Percentiles rank a stretch among this genome's conserved stretches.
These are phyloP conservation scores for Cadophora gregata DNA, from an alignment of 2,329 filamentous ascomycete species.

Conservation along the genomic window DNA sequence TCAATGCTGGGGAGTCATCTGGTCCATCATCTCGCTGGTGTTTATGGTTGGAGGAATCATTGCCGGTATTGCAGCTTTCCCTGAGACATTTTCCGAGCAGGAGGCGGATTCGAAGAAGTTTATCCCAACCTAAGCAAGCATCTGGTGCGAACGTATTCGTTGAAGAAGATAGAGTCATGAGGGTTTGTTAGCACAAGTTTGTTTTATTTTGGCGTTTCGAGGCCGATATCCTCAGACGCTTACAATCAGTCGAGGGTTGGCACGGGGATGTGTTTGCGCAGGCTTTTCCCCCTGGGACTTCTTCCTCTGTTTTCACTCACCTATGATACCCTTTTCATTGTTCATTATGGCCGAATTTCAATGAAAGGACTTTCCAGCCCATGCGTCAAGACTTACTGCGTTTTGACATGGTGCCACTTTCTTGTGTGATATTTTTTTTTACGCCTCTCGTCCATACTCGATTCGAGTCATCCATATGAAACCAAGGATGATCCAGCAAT, in stretches of 20 bases:
- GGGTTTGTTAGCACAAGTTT: too few relatives aligned
- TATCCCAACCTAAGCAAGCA: slow-evolving; percentile 48
- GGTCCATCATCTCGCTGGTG: slow-evolving; percentile 73
- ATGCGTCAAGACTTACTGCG: too few relatives aligned
- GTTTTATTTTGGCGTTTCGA: not conserved
- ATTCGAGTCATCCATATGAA: too few relatives aligned
- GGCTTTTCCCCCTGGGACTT: not conserved
- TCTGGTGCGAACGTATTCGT: not conserved
- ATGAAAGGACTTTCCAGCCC: not conserved
- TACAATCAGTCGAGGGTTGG: not conserved
- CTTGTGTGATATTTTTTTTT: too few relatives aligned
- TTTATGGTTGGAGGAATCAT: slow-evolving; percentile 78
- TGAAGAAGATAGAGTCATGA: too few relatives aligned
- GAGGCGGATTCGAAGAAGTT: slow-evolving; percentile 72
- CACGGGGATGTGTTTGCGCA: not conserved
- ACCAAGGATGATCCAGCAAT: too few relatives aligned
- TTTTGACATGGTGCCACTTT: too few relatives aligned
- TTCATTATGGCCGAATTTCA: not conserved
- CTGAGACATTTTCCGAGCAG: slow-evolving; percentile 71
- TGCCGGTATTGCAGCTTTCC: slow-evolving; percentile 79
- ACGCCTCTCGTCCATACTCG: too few relatives aligned
- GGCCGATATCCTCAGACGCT: not conserved
- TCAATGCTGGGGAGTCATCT: slow-evolving; percentile 81
- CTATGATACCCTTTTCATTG: slow-evolving; percentile 11
- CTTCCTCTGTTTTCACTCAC: not conserved